These are phyloP conservation scores for Aspergillus sergii DNA, from an alignment of 2,329 filamentous ascomycete genomes.

Conservation along the genomic window DNA sequence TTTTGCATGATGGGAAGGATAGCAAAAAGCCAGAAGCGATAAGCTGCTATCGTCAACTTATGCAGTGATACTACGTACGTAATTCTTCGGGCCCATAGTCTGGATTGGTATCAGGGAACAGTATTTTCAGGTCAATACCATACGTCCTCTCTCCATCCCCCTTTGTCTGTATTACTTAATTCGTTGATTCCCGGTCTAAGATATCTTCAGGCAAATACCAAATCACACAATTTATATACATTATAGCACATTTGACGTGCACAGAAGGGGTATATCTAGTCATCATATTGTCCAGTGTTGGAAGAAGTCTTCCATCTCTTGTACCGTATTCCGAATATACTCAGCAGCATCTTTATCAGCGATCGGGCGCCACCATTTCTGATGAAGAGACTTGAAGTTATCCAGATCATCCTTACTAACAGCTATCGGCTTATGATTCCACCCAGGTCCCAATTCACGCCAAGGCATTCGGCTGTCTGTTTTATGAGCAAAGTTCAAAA, in stretches of 20 bases:
- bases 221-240: not conserved
- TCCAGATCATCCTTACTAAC: slow-evolving; percentile 4
- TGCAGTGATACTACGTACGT: no score
- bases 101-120: no score
- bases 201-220: no score
- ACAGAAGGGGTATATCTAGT: no score
- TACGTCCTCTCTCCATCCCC: no score
- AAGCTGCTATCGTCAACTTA: no score
- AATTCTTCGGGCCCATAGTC: no score
- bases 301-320: slow-evolving; percentile 7
- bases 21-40: no score
- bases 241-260: not conserved
- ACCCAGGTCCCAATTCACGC: slow-evolving; percentile 3
- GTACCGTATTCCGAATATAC: not conserved
- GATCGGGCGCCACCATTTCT: slow-evolving; percentile 17
- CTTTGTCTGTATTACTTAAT: no score
- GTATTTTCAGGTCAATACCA: no score
- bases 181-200: no score
- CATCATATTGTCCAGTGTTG: not conserved
- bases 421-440: slow-evolving; percentile 8
- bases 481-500: slow-evolving; percentile 17
- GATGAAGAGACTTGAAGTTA: slow-evolving; percentile 11
- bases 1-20: no score
- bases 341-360: slow-evolving; percentile 7
- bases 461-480: slow-evolving; percentile 19